Conservation (phyloP, 2,329 filamentous ascomycete genomes). For the Colletotrichum destructivum region DNA sequence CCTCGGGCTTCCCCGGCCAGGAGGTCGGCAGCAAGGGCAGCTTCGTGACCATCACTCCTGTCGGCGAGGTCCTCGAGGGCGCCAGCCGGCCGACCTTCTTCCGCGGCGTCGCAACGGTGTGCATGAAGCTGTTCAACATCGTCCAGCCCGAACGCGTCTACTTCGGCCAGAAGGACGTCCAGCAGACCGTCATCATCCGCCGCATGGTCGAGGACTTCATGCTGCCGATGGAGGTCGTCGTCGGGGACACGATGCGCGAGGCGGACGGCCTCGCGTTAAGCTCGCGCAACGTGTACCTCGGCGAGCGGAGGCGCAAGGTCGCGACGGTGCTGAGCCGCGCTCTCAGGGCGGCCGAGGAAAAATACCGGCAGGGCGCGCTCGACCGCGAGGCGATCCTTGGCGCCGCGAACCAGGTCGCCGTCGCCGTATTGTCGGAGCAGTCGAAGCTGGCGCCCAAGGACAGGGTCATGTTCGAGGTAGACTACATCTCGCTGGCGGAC, state of each 20-base stretch:
- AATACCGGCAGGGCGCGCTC: constrained; percentile 68
- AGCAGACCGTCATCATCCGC: constrained; percentile 92
- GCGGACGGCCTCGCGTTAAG: constrained; percentile 89
- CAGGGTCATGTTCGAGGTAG: constrained; percentile 83
- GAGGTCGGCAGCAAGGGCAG: constrained; percentile 84
- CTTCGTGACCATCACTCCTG: constrained; percentile 92
- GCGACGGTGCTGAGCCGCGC: constrained; percentile 81
- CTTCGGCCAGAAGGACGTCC: constrained; percentile 98
- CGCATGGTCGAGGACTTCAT: constrained; percentile 91
- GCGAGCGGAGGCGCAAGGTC: constrained; percentile 77
- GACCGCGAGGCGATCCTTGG: constrained; percentile 79
- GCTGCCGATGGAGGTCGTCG: constrained; percentile 80
- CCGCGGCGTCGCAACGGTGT: constrained; percentile 94
- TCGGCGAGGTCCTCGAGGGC: constrained; percentile 87
- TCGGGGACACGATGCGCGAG: constrained; percentile 84
- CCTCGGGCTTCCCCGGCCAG: constrained; percentile 80
- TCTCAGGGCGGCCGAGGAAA: constrained; percentile 78
- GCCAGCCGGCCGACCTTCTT: constrained; percentile 93
- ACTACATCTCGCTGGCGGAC: constrained; percentile 94
- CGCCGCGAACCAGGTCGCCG: constrained; percentile 75
- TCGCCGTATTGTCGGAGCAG: constrained; percentile 72
- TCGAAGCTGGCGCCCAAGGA: constrained; percentile 69
- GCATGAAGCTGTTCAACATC: constrained; percentile 79
- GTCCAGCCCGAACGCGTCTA: constrained; percentile 79
- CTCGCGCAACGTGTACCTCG: constrained; percentile 94